A percentile compares a stretch with the other conserved stretches of the same genome.
Conservation (phyloP, 192 early-diverging fungal genomes). For the Mortierella antarctica region DNA sequence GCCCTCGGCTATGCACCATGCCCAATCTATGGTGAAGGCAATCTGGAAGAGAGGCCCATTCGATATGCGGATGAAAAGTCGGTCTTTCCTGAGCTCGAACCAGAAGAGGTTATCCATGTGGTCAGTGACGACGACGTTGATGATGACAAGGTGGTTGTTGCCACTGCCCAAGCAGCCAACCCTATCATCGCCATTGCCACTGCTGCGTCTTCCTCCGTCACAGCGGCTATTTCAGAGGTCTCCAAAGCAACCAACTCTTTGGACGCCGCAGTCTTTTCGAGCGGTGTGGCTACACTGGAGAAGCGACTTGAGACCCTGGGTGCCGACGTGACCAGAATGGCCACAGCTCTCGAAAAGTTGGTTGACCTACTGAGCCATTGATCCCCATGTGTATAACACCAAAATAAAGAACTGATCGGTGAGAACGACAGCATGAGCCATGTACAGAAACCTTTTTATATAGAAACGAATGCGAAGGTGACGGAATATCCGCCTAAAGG, state of each 20-base stretch:
- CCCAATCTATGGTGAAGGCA: slow-evolving; percentile 51
- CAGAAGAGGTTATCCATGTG: background rate
- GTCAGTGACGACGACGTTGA: slow-evolving; percentile 42
- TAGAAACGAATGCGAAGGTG: background rate
- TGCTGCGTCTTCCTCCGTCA: slow-evolving; percentile 18
- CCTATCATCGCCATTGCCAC: slow-evolving; percentile 31
- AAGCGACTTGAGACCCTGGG: slow-evolving; percentile 52
- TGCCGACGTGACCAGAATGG: slow-evolving; percentile 53
- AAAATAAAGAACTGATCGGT: too few species aligned
- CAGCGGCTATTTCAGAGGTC: slow-evolving; percentile 25
- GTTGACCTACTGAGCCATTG: background rate
- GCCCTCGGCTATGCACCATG: slow-evolving; percentile 53
- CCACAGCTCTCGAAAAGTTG: slow-evolving; percentile 18
- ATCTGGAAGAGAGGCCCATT: slow-evolving; percentile 38
- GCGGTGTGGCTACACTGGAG: slow-evolving; percentile 37
- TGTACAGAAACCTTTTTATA: background rate
- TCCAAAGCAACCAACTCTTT: slow-evolving; percentile 31
- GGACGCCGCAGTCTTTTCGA: slow-evolving; percentile 35
- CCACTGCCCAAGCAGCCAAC: slow-evolving; percentile 3
- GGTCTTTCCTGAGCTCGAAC: slow-evolving; percentile 31
- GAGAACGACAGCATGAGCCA: too few species aligned
- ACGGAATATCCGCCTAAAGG: slow-evolving; percentile 60
- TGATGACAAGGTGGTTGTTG: slow-evolving; percentile 26
- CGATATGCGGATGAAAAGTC: slow-evolving; percentile 49
- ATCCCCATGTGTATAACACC: too few species aligned